Evolutionary conservation across 495 filamentous ascomycete genomes (phyloP).

Genomic region (Hypoxylon fuscum): DNA sequence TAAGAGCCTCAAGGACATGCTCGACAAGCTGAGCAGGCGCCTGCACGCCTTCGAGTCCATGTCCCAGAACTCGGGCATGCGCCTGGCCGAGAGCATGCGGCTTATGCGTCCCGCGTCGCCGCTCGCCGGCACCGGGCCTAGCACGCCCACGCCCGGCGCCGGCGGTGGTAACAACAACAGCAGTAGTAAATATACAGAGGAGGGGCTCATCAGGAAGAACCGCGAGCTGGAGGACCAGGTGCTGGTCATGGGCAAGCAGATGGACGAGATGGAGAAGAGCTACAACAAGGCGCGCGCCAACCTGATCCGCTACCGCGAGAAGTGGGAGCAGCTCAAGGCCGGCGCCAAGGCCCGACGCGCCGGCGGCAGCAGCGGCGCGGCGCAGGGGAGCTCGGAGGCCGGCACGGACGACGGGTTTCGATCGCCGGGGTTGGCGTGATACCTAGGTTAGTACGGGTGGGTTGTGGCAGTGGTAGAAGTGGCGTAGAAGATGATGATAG

Average conservation of each 20-base stretch:
- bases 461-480: background rate
- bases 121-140: slow-evolving; percentile 47
- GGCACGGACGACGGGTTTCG: slow-evolving; percentile 27
- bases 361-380: slow-evolving; percentile 15
- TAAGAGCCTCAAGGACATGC: slow-evolving; percentile 72
- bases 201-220: slow-evolving; percentile 52
- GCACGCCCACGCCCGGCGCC: slow-evolving; percentile 7
- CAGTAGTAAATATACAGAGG: slow-evolving; percentile 36
- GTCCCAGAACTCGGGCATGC: slow-evolving; percentile 81
- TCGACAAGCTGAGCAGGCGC: slow-evolving; percentile 80
- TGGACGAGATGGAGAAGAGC: slow-evolving; percentile 67
- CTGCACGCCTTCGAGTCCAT: slow-evolving; percentile 87
- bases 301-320: slow-evolving; percentile 73
- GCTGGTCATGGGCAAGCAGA: slow-evolving; percentile 57
- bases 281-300: slow-evolving; percentile 74
- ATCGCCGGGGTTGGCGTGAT: slow-evolving; percentile 29
- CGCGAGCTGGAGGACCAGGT: slow-evolving; percentile 69
- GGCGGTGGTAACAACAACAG: slow-evolving; percentile 3
- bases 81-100: slow-evolving; percentile 80
- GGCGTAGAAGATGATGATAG: background rate
- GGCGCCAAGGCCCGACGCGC: slow-evolving; percentile 75
- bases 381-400: slow-evolving; percentile 11
- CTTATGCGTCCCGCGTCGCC: slow-evolving; percentile 63
- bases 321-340: slow-evolving; percentile 87
- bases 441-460: no score